Conservation (phyloP, 75 land plant genomes). For the Isoetes taiwanensis region DNA sequence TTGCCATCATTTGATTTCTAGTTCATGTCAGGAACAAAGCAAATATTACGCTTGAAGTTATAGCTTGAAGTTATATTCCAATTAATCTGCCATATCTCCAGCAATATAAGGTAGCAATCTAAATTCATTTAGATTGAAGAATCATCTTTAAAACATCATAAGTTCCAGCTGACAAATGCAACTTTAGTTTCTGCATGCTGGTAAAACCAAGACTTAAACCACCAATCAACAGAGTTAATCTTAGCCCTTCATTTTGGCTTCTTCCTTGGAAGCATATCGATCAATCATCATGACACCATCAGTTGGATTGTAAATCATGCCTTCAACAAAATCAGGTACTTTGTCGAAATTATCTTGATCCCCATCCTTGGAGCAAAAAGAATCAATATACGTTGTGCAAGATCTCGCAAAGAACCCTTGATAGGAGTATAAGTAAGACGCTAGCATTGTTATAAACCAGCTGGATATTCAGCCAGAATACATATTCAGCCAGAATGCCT, state of each 20-base stretch:
- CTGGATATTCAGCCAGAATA: too few relatives aligned
- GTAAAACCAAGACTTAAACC: constrained; percentile 98
- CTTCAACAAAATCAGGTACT: constrained; percentile 5
- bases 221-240: constrained; percentile 35
- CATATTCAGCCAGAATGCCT: too few relatives aligned
- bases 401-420: background rate
- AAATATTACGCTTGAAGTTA: too few relatives aligned
- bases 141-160: too few relatives aligned
- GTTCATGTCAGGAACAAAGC: too few relatives aligned
- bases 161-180: too few relatives aligned
- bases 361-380: background rate
- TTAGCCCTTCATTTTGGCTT: background rate
- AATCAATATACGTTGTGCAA: constrained; percentile 4
- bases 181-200: constrained; percentile 90
- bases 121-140: too few relatives aligned
- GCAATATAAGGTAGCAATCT: too few relatives aligned
- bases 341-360: constrained; percentile 2
- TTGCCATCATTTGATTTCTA: too few relatives aligned
- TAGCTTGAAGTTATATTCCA: too few relatives aligned
- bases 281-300: constrained; percentile 1
- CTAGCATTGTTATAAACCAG: too few relatives aligned
- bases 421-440: background rate
- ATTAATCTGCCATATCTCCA: too few relatives aligned
- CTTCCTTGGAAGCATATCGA: constrained; percentile 1
- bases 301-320: background rate